Evolutionary conservation across 176 grass and related monocot species (phyloP), one percentile per base, ranked within the genome.

Genomic region (Oryza brachyantha): DNA sequence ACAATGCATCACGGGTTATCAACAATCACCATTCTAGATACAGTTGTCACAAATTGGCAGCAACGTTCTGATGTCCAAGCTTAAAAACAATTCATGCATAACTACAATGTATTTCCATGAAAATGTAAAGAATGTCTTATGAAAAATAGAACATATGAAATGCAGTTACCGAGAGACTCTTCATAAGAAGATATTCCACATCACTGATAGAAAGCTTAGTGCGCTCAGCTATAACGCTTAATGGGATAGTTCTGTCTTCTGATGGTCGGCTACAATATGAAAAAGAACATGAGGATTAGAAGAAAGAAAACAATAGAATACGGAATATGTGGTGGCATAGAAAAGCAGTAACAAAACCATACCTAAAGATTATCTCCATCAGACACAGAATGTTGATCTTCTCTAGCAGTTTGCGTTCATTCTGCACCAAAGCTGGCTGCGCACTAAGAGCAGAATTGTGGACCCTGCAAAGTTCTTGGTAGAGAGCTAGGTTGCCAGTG

Each of bases 121-220:
- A 37, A 83, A 28, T 45, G 7, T 39, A 67, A 73, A 27, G 13
- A 42, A 68, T 28, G n/a, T 66, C 31, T 62, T 28, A 54, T 52
- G 48, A 21, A n/a, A 52, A 19, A 52, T 52, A 46, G 46, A 14
- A 38, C 27, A 9, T 29, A 62, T 8, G 12, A 83, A 82, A 38
- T 66, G 68, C 22, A 77, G 52, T 86, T 87, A 91, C 88, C 1
- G 88, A 91, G 62, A 91, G 88, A 60, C 84, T 86, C 64, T 91
- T 91, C 88, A 91, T 91, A 55, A 91, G 84, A 58, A 91, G 88
- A 80, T 84, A 84, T 34, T 91, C 88, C 8, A 86, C 88, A 71
- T 91, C 84, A 54, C 64, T 81, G 11, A 87, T 40, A 60, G 84
- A 91, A 45, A 91, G 88, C 29, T 77, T 91, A n/a, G 88, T 91